Evolutionary conservation across 2,329 filamentous ascomycete species (phyloP).

Genomic region (Conoideocrella luteorostrata): DNA sequence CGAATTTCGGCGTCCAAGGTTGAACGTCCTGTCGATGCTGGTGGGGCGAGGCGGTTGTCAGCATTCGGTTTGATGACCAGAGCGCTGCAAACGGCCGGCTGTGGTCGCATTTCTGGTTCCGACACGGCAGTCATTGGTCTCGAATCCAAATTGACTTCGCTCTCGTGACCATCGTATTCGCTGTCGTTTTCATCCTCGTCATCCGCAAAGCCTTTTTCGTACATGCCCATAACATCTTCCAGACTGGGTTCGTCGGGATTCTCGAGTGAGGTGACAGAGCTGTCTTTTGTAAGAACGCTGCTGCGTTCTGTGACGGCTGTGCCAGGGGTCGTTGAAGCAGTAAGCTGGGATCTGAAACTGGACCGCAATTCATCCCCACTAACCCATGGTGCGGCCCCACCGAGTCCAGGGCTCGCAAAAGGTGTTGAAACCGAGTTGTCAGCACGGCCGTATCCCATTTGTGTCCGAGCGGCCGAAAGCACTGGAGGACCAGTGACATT

Average conservation of each 20-base stretch:
- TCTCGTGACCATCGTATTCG: constrained; percentile 13
- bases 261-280: constrained; percentile 60
- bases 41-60: constrained; percentile 13
- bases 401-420: constrained; percentile 17
- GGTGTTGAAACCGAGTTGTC: constrained; percentile 34
- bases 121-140: constrained; percentile 11
- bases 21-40: constrained; percentile 17
- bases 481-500: constrained; percentile 20
- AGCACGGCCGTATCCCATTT: constrained; percentile 18
- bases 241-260: constrained; percentile 53
- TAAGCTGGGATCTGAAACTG: constrained; percentile 51
- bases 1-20: constrained; percentile 31
- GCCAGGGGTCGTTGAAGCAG: constrained; percentile 51
- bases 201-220: constrained; percentile 54
- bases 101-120: constrained; percentile 1
- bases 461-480: constrained; percentile 19
- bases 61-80: constrained; percentile 10
- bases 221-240: constrained; percentile 65
- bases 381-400: constrained; percentile 39
- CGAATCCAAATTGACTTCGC: constrained; percentile 3
- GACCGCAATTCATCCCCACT: constrained; percentile 46
- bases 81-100: not conserved
- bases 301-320: constrained; percentile 70
- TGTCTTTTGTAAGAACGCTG: constrained; percentile 73
- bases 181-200: constrained; percentile 33